Base-by-base conservation (phyloP, 805 yeast species). In the Lachancea lanzarotensis region DNA sequence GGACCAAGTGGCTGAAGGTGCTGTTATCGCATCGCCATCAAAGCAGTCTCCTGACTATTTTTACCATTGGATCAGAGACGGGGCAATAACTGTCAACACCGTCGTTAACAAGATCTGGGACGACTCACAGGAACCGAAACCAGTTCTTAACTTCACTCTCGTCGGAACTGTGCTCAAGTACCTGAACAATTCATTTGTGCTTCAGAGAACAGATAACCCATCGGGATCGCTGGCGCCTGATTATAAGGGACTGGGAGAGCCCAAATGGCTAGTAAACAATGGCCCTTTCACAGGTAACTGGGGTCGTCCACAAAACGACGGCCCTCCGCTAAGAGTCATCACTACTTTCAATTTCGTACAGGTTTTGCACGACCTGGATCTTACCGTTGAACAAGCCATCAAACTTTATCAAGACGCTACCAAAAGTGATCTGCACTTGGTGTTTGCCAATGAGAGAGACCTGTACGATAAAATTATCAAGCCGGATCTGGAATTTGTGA, bases 221-320 rank as follows among this genome's bases (percentile, higher is more conserved):
- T 79, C 89, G 10, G 97, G 97, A 0, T 58, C 62, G 1, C 78
- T 77, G 40, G 63, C 56, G 25, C 42, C 49, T 29, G 70, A 69
- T 46, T 67, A 74, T 38, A 63, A 65, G 8, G 88, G 86, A 1
- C 69, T 90, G 29, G 98, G 97, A 2, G 98, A 91, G 61, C 97
- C 98, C 7, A 91, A 91, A 62, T 91, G 84, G 59, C 62, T 73
- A 60, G 78, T 81, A 3, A 76, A 87, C 59, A 81, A 83, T 19
- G 55, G 77, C 0, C 70, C 84, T 1, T 91, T 84, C 55, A 62
- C 63, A 5, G 81, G 68, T 2, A 61, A 69, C 30, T 91, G 98
- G 98, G 98, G 98, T 2, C 72, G 98, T 53, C 98, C 98, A 1
- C 98, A 91, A 65, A 75, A 88, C 48, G 98, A 91, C 62, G 98